Conservation (phyloP, 2,329 filamentous ascomycete species). For the Aspergillus sp. region DNA sequence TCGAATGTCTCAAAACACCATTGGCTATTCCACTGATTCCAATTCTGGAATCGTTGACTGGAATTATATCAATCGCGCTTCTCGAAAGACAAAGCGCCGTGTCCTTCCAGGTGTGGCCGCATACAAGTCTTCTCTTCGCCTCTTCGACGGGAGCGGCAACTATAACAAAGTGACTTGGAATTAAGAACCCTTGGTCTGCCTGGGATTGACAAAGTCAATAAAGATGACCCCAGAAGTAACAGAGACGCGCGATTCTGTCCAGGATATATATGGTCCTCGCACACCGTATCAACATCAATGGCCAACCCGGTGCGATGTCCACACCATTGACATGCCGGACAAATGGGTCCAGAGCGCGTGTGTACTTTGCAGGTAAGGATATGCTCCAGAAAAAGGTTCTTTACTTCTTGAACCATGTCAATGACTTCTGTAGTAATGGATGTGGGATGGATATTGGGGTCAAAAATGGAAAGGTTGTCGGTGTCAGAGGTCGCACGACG, state of each 20-base stretch:
- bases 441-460: conserved; percentile 32
- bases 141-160: too few relatives aligned
- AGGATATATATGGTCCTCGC: conserved; percentile 27
- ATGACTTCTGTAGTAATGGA: conserved; percentile 23
- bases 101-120: too few relatives aligned
- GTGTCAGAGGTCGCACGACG: conserved; percentile 26
- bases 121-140: too few relatives aligned
- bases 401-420: background rate
- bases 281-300: conserved; percentile 31
- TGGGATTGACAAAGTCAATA: background rate
- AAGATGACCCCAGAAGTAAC: conserved; percentile 3
- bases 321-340: conserved; percentile 26
- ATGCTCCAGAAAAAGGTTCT: background rate
- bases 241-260: conserved; percentile 22
- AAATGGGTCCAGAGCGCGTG: conserved; percentile 36
- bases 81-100: too few relatives aligned
- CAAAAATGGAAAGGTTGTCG: conserved; percentile 31
- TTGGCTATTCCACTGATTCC: too few relatives aligned
- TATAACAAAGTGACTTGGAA: too few relatives aligned
- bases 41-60: too few relatives aligned
- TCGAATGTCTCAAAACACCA: too few relatives aligned
- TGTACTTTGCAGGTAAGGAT: conserved; percentile 32
- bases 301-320: conserved; percentile 25
- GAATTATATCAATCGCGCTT: too few relatives aligned
- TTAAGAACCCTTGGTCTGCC: too few relatives aligned